Evolutionary conservation across 2,329 filamentous ascomycete species (phyloP), one percentile per base, ranked within the genome.

Genomic region (Aspergillus luchuensis): DNA sequence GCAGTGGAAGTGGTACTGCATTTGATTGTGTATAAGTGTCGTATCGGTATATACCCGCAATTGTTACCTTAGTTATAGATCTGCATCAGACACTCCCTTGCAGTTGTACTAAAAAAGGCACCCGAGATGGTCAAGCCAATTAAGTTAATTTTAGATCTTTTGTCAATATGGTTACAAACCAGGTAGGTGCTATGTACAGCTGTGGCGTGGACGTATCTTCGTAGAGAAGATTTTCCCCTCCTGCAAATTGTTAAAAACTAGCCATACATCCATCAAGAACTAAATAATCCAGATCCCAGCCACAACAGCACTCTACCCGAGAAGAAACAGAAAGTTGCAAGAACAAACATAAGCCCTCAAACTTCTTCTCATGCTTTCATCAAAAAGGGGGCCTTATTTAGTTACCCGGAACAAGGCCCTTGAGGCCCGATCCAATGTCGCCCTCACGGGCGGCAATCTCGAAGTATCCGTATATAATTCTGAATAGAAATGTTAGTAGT

Each of bases 391-490:
- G 48, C 66, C 70, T 61, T 59, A 60, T 65, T 65, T 77, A 79
- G 74, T 76, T 79, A 59, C 78, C 79, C 58, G 78, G 77, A 59
- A 89, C 85, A 79, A 89, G 86, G 56, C 87, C 87, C 78, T 87
- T 88, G 61, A 90, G 81, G 68, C 92, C 91, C 63, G 89, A 73
- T 58, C 79, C 86, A 79, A 98, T 89, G 77, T 99, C 95, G 72
- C 95, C 95, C 81, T 99, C 95, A 82, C 97, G 97, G 73, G 96
- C 96, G 23, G 95, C 95, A 74, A 99, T 99, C 80, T 99, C 95
- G 73, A 99, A 99, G 84, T 99, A 99, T 67, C 93, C 92, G 80
- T 99, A 99, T 80, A 99, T 99, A 78, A 99, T 99, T 64, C 92
- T 96, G 70, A 15, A 15, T 0, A 15, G 11, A 69, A 68, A 78